Evolutionary conservation across 768 basidiomycete genomes (phyloP), one percentile per base, ranked within the genome.

Genomic region (Sporobolomyces phaffii): DNA sequence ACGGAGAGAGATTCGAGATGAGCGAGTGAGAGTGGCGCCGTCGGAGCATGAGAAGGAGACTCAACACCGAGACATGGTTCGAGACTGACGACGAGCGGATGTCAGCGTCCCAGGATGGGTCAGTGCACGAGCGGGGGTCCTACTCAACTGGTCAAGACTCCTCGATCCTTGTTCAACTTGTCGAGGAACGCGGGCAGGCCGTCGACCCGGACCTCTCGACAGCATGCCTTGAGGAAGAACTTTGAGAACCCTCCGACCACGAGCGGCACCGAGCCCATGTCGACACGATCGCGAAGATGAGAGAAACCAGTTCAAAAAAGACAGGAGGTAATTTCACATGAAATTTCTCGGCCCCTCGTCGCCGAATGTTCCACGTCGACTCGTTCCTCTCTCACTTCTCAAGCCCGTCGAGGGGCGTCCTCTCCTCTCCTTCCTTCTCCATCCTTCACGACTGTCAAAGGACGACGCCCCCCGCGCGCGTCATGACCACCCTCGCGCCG

Each of bases 31-130:
- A n/a, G n/a, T n/a, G n/a, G n/a, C n/a, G n/a, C n/a, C n/a, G n/a
- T n/a, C n/a, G n/a, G n/a, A n/a, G n/a, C n/a, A n/a, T n/a, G n/a
- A n/a, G n/a, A n/a, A n/a, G 15, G 81, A 86, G n/a, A 38, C 43
- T 43, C 62, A 76, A 91, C 86, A 90, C 92, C 54, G 93, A 96
- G 60, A 93, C 85, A 75, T 98, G 93, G 77, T 98, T 98, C 62
- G 87, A 85, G 51, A 96, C 92, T 94, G 70, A 10, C 1, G 10
- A 38, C 34, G 31, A 18, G 26, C 33, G 51, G 44, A 52, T 59
- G 50, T 70, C 54, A 64, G 41, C 63, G 57, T 47, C 13, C n/a
- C n/a, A n/a, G 18, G 24, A 53, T 58, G 13, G 15, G 28, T 50
- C 53, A 50, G 49, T 47, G 22, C 29, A 15, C n/a, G 18, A 10